phyloP scores from a whole-genome alignment of 768 basidiomycete genomes.

The Termitomyces sp. region DNA sequence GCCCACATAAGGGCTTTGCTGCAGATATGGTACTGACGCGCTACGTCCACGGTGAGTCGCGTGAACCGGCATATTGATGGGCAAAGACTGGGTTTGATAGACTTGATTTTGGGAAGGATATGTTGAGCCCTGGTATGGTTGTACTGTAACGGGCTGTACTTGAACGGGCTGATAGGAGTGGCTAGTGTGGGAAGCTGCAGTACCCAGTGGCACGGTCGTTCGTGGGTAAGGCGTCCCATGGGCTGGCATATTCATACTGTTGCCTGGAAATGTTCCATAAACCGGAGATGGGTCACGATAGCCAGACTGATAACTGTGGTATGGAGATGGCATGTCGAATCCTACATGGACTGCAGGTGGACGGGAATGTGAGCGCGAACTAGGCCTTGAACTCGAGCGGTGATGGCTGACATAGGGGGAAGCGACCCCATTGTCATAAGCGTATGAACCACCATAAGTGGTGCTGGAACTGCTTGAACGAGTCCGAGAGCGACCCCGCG shows the following conservation, averaged over 20 bases:
- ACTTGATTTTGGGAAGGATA: not conserved
- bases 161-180: not conserved
- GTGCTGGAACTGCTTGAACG: conserved; percentile 12
- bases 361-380: conserved; percentile 32
- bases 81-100: conserved; percentile 11
- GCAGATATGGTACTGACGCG: conserved; percentile 30
- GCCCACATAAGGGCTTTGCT: conserved; percentile 18
- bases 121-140: not conserved
- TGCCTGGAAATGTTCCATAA: conserved; percentile 20
- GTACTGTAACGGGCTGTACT: not conserved
- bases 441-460: conserved; percentile 32
- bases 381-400: conserved; percentile 25
- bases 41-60: conserved; percentile 24
- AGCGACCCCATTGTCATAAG: conserved; percentile 28
- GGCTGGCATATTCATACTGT: conserved; percentile 16
- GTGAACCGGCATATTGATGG: conserved; percentile 18
- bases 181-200: conserved; percentile 19
- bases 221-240: conserved; percentile 20
- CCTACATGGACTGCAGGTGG: conserved; percentile 21
- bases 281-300: conserved; percentile 8
- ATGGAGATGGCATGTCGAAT: not conserved
- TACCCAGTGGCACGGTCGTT: conserved; percentile 15
- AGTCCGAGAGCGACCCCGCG: conserved; percentile 27
- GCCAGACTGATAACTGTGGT: conserved; percentile 8
- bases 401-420: conserved; percentile 15